Conservation (phyloP, 345 rosid species). For the Eucalyptus camaldulensis region DNA sequence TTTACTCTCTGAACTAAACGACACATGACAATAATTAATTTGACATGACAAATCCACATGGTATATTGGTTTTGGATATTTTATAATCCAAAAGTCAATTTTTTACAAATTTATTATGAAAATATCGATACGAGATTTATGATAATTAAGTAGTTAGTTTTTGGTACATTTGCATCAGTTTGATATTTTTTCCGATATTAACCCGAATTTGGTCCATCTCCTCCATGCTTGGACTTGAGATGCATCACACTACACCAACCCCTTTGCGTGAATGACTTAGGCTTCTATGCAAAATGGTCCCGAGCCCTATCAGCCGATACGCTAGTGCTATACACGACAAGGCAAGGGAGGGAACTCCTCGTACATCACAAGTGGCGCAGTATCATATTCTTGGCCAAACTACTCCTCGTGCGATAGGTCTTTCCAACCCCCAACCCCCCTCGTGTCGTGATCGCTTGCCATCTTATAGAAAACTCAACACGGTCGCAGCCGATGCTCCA, state of each 20-base stretch:
- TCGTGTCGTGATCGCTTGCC: background rate
- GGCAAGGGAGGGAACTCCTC: background rate
- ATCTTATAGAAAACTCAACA: background rate
- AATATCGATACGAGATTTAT: background rate
- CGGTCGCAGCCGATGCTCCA: background rate
- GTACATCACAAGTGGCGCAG: no score
- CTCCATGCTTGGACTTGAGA: background rate
- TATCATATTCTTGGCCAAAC: background rate
- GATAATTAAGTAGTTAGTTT: no score
- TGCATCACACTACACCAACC: background rate
- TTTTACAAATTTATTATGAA: background rate
- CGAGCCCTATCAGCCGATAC: background rate
- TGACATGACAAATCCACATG: no score
- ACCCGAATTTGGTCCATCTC: no score
- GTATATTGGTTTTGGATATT: background rate
- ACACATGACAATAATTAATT: fast-evolving
- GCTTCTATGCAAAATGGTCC: background rate
- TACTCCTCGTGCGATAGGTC: background rate
- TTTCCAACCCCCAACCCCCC: background rate
- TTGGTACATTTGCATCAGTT: fast-evolving
- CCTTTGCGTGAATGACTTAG: background rate
- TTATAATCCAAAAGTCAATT: no score
- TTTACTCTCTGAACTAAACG: fast-evolving
- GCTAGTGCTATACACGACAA: background rate
- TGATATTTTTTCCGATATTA: no score